Percentiles rank a stretch among this genome's conserved stretches.
Evolutionary conservation across 768 basidiomycete species (phyloP).

Genomic region (Psilocybe cubensis): DNA sequence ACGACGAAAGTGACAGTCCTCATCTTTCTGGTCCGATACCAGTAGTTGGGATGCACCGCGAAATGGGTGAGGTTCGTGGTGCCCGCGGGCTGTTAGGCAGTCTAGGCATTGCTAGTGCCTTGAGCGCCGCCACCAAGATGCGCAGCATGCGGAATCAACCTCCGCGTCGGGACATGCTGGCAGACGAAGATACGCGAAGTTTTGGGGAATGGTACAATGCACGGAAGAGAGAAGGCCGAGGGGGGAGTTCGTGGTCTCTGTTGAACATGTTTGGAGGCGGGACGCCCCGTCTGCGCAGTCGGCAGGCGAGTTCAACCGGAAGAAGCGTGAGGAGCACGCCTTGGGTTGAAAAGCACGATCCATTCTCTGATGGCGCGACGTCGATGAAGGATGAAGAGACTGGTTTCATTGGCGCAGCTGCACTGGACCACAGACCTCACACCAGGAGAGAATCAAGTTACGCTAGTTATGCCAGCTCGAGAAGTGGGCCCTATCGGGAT

Average conservation of each 20-base stretch:
- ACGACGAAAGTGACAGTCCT: slow-evolving; percentile 36
- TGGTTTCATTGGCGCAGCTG: slow-evolving; percentile 28
- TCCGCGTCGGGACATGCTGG: slow-evolving; percentile 71
- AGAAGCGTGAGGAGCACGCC: slow-evolving; percentile 19
- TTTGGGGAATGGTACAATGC: slow-evolving; percentile 46
- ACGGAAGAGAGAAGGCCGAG: slow-evolving; percentile 40
- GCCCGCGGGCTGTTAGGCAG: slow-evolving; percentile 21
- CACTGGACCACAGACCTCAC: slow-evolving; percentile 25
- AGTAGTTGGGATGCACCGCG: slow-evolving; percentile 26
- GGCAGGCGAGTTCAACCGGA: slow-evolving; percentile 39
- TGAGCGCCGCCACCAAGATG: slow-evolving; percentile 32
- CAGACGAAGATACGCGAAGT: slow-evolving; percentile 70
- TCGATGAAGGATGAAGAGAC: slow-evolving; percentile 39
- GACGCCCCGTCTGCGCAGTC: slow-evolving; percentile 35
- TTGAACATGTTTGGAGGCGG: slow-evolving; percentile 45
- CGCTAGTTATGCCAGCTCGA: slow-evolving; percentile 40
- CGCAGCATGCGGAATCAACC: slow-evolving; percentile 25
- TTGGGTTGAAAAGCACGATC: slow-evolving; percentile 52
- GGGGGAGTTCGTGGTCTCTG: slow-evolving; percentile 59
- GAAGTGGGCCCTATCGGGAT: slow-evolving; percentile 49
- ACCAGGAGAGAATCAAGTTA: slow-evolving; percentile 40
- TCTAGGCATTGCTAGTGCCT: slow-evolving; percentile 34
- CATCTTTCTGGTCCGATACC: slow-evolving; percentile 36
- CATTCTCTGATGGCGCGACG: slow-evolving; percentile 49
- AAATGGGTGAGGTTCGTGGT: slow-evolving; percentile 12